phyloP scores from a whole-genome alignment of 129 eudicot genomes.

The Logfia minima region DNA sequence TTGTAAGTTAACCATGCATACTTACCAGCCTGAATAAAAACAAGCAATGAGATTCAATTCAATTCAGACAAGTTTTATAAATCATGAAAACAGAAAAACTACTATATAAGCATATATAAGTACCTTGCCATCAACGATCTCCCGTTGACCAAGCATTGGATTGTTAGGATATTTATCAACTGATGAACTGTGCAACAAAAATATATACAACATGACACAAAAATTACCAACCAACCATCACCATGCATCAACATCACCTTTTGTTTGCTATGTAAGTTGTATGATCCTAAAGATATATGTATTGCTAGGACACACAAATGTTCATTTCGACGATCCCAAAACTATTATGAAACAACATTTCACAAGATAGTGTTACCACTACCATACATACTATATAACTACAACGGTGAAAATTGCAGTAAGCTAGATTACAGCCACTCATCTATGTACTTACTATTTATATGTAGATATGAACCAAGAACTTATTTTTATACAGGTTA shows the following conservation, averaged over 20 bases:
- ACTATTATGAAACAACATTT: too few relatives aligned
- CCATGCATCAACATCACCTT: not conserved
- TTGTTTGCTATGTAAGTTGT: not conserved
- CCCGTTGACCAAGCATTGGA: slow-evolving; percentile 79
- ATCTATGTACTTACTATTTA: too few relatives aligned
- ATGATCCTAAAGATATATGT: not conserved
- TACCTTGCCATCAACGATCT: slow-evolving; percentile 74
- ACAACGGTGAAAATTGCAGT: too few relatives aligned
- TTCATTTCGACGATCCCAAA: too few relatives aligned
- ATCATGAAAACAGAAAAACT: not conserved
- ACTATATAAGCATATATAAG: not conserved
- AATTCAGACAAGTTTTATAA: not conserved
- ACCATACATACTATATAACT: too few relatives aligned
- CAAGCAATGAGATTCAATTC: not conserved
- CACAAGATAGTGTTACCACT: too few relatives aligned
- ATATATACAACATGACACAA: not conserved
- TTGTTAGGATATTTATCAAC: slow-evolving; percentile 68
- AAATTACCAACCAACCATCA: not conserved
- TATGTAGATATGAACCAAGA: too few relatives aligned
- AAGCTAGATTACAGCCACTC: too few relatives aligned
- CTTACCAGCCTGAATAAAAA: slow-evolving; percentile 54
- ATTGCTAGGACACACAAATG: too few relatives aligned
- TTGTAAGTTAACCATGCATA: slow-evolving; percentile 62
- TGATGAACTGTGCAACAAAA: slow-evolving; percentile 49
- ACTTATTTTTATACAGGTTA: too few relatives aligned